Evolutionary conservation across 805 yeast genomes (phyloP), one percentile per base, ranked within the genome.

Genomic region (Saccharomycopsis guyanensis): DNA sequence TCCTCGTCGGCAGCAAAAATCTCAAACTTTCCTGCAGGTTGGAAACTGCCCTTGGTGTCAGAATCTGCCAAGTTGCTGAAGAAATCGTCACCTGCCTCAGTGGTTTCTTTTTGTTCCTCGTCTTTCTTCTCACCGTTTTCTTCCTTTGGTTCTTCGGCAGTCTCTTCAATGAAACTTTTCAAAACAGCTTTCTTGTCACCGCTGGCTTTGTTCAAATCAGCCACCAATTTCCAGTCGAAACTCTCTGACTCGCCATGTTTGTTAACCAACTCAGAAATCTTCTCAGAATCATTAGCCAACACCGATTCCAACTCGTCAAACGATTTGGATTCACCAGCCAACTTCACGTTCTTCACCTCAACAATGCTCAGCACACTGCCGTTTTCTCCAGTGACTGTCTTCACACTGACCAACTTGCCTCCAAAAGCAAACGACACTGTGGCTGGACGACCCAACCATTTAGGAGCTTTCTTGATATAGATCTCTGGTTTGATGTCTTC

Each of bases 371-470:
- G 62, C 3, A 54, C 61, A 22, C 62, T 61, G 13, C 67, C 55
- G n/a, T 57, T 53, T 12, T 62, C 66, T 42, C 68, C 71, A 8
- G 66, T 57, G 3, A 52, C 56, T 15, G 50, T 33, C 24, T 62
- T 57, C 25, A 82, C 78, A 10, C 70, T 62, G 3, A 83, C 89
- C 35, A 93, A 62, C 65, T 86, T 87, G 44, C 96, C 95, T 51
- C 98, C 98, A 66, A 47, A 88, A 0, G 95, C 97, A 72, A 94
- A 93, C 2, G 78, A 68, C 12, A 82, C 96, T 41, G 82, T 71
- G 3, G 76, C 71, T 10, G 87, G 87, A 54, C 82, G 72, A 52
- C 76, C 76, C 51, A 86, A 74, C 98, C 98, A 93, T 49, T 70
- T 64, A 42, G 99, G 98, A 18, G 97, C 93, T 65, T 88, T 95